A percentile compares a stretch with the other conserved stretches of the same genome.
Conservation (phyloP, 2,329 filamentous ascomycete genomes). For the Aspergillus amoenus region DNA sequence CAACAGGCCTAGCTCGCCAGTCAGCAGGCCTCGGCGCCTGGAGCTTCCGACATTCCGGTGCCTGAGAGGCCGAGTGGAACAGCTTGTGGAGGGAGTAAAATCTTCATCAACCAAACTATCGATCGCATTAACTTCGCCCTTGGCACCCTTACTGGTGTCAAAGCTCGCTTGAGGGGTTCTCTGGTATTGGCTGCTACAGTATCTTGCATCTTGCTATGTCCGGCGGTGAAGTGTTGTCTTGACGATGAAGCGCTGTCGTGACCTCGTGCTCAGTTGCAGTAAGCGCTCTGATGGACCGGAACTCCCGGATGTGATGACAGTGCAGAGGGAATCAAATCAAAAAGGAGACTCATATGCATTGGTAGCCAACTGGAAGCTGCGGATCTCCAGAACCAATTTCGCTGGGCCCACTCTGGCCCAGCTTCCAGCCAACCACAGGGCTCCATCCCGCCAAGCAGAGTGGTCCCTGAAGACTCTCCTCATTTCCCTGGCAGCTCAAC, state of each 20-base stretch:
- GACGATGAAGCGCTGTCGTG: no score
- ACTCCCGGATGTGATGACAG: conserved; percentile 13
- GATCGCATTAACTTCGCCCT: neutral
- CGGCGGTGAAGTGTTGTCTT: no score
- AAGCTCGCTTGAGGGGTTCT: no score
- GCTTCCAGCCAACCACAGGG: conserved; percentile 18
- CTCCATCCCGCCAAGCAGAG: conserved; percentile 16
- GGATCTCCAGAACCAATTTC: conserved; percentile 33
- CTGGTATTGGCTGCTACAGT: no score
- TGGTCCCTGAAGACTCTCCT: conserved; percentile 15
- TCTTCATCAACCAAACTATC: conserved; percentile 10
- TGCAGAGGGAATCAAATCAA: neutral
- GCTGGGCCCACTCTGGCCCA: conserved; percentile 27
- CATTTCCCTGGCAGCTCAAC: neutral
- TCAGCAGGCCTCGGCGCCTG: no score
- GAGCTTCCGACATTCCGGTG: neutral
- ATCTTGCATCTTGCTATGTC: no score
- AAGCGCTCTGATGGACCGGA: conserved; percentile 28
- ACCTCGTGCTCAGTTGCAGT: no score
- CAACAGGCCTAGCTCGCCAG: neutral
- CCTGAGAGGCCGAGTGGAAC: conserved; percentile 3
- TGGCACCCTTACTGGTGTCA: neutral
- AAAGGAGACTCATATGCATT: conserved; percentile 7
- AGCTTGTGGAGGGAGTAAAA: neutral
- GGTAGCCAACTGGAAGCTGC: conserved; percentile 25